Percentiles rank a stretch among this genome's conserved stretches.
Conservation (phyloP, 345 rosid genomes). For the Salix suchowensis region DNA sequence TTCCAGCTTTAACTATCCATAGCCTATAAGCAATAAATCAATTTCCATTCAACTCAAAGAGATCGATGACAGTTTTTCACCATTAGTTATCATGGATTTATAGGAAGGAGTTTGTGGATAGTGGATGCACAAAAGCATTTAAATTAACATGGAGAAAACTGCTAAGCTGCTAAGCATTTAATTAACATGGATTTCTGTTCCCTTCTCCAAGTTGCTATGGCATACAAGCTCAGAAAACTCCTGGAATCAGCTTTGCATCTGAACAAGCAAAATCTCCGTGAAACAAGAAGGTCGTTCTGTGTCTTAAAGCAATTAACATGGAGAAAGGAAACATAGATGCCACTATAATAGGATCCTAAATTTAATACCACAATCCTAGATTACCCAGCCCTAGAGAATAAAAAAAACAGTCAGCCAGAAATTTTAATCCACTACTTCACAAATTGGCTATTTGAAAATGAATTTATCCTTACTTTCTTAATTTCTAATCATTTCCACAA, state of each 20-base stretch:
- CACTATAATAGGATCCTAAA: not conserved
- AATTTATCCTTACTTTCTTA: not conserved
- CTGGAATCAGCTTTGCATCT: not conserved
- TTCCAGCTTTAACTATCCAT: not conserved
- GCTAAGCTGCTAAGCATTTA: too few species aligned
- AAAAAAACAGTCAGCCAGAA: not conserved
- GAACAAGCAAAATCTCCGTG: not conserved
- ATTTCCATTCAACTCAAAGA: not conserved
- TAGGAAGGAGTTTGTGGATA: not conserved
- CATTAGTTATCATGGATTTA: not conserved
- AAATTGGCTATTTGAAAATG: not conserved
- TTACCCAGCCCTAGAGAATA: not conserved
- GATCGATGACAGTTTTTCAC: not conserved
- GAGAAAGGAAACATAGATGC: not conserved
- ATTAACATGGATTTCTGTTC: too few species aligned
- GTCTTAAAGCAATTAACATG: not conserved
- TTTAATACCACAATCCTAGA: not conserved
- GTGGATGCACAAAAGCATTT: not conserved
- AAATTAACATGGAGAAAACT: not conserved
- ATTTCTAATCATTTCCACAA: not conserved
- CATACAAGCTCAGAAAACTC: not conserved
- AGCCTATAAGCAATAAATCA: not conserved
- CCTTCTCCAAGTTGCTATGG: not conserved
- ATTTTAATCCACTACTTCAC: not conserved
- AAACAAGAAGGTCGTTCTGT: not conserved